Base-by-base conservation (phyloP, 75 land plant species). In the Pinus tabuliformis region DNA sequence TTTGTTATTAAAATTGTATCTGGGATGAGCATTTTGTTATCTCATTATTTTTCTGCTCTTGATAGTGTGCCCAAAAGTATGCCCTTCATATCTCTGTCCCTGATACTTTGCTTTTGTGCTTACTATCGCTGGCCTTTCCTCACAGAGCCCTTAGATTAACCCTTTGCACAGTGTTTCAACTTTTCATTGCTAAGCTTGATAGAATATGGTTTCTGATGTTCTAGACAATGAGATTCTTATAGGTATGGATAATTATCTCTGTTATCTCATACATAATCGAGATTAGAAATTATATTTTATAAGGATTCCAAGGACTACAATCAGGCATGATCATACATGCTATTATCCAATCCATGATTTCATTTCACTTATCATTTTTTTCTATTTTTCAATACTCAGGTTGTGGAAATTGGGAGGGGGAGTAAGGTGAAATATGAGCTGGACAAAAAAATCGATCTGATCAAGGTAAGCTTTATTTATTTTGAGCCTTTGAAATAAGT, bases 341-440 rank as follows among this genome's bases (percentile, higher is more conserved):
- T 1, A 49, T 49, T 49, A 49, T 49, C 52, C 11, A 49, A 9
- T 49, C 52, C 11, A 49, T 49, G 52, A 49, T 49, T 49, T 8
- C 9, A 49, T 49, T 49, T 49, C 52, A 1, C 52, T 49, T 49
- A 49, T 49, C 52, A 49, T 49, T 49, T n/a, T 49, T 49, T 49
- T 9, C 8, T 39, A 15, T 65, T 1, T 17, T 36, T 24, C 24
- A 33, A 24, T 2, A 54, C 17, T 79, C 74, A 91, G 93, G 93
- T 91, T 60, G 82, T 91, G 17, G 93, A 91, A 72, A 91, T 91
- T 49, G 42, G 77, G 9, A 91, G 89, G 61, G 93, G 93, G 26
- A 89, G 93, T 80, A 91, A 91, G 73, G 93, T 91, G 73, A 91
- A 91, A 73, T 91, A 91, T 79, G 93, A 91, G 62, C 86, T 91